phyloP scores from a whole-genome alignment of 768 basidiomycete genomes.

The Hirschioporus abietinus region DNA sequence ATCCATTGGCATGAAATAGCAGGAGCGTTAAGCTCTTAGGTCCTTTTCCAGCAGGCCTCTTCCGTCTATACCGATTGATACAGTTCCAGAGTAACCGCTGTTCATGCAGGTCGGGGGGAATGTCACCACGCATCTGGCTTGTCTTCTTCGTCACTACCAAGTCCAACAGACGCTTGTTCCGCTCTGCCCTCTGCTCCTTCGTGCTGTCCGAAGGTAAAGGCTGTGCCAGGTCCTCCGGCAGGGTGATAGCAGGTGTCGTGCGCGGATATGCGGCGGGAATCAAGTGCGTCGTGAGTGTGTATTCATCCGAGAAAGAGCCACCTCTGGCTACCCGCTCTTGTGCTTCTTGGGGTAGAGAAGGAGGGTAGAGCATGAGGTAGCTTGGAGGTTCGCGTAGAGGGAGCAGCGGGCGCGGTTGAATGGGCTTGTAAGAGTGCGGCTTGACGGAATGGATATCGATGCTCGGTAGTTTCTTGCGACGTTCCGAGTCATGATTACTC shows the following conservation, averaged over 20 bases:
- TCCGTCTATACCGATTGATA: constrained; percentile 62
- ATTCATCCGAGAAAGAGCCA: constrained; percentile 17
- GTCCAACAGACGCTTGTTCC: constrained; percentile 20
- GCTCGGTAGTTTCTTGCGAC: background rate
- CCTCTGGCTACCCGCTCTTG: background rate
- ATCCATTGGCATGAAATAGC: constrained; percentile 81
- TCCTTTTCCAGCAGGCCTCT: constrained; percentile 18
- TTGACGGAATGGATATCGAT: background rate
- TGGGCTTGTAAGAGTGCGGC: background rate
- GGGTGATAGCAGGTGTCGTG: constrained; percentile 35
- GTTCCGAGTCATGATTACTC: background rate
- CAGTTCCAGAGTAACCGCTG: constrained; percentile 56
- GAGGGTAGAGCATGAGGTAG: background rate
- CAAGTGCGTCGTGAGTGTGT: constrained; percentile 47
- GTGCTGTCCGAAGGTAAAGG: constrained; percentile 34
- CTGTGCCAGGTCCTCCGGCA: constrained; percentile 28
- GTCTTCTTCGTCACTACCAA: constrained; percentile 26
- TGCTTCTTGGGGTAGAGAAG: background rate
- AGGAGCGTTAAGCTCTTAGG: constrained; percentile 60
- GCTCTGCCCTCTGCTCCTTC: constrained; percentile 20
- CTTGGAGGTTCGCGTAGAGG: background rate
- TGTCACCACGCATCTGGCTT: constrained; percentile 18
- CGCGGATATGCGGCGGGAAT: constrained; percentile 50
- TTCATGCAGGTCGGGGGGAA: constrained; percentile 18
- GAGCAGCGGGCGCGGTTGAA: background rate